A percentile compares a stretch with the other conserved stretches of the same genome.
Evolutionary conservation across 306 rosid genomes (phyloP).

Genomic region (Lupinus albus): DNA sequence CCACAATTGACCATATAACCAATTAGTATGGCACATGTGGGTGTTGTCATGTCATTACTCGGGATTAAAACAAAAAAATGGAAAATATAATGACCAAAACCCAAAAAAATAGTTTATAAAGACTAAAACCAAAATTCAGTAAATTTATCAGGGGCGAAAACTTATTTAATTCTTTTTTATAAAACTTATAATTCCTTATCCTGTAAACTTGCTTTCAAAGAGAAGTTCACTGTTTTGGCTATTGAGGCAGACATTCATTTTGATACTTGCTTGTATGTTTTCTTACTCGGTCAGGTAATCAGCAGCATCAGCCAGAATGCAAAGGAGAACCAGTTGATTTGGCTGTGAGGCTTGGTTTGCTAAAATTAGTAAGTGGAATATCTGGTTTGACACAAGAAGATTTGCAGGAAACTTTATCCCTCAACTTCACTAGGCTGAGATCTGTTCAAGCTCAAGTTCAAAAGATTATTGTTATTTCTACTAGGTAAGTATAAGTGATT

Average conservation of each 20-base stretch:
- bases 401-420: slow-evolving; percentile 74
- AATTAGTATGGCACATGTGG: too few species aligned
- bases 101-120: too few species aligned
- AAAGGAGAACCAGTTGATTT: slow-evolving; percentile 78
- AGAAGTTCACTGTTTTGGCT: slow-evolving; percentile 2
- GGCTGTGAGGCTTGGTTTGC: slow-evolving; percentile 74
- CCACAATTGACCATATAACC: too few species aligned
- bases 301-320: slow-evolving; percentile 73
- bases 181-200: neutral
- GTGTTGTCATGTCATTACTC: too few species aligned
- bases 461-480: slow-evolving; percentile 72
- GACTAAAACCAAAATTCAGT: too few species aligned
- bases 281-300: slow-evolving; percentile 49
- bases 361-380: slow-evolving; percentile 66
- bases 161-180: neutral
- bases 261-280: slow-evolving; percentile 5
- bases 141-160: too few species aligned
- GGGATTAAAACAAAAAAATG: too few species aligned
- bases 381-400: slow-evolving; percentile 68
- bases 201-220: neutral
- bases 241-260: slow-evolving; percentile 6
- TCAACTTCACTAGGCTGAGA: slow-evolving; percentile 77
- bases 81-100: too few species aligned
- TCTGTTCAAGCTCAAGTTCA: slow-evolving; percentile 85
- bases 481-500: slow-evolving; percentile 54